phyloP scores from a whole-genome alignment of 768 basidiomycete species.

The Ephemerocybe angulata region DNA sequence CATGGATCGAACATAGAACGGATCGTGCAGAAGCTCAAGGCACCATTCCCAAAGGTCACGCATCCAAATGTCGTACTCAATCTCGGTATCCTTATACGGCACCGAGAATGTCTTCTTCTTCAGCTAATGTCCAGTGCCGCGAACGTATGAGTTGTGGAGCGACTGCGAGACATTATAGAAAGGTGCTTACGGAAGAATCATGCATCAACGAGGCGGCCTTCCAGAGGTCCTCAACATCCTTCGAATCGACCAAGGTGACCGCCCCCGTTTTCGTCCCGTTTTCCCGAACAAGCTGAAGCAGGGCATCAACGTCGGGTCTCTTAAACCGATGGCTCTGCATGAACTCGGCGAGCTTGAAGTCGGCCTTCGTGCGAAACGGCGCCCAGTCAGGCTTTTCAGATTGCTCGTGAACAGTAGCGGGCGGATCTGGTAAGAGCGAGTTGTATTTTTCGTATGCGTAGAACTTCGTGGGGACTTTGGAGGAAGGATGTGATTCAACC shows the following conservation, averaged over 20 bases:
- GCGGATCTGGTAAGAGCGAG: not conserved
- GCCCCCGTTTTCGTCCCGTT: not conserved
- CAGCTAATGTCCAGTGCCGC: no score
- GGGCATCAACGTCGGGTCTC: not conserved
- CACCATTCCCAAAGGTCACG: slow-evolving; percentile 16
- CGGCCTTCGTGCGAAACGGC: not conserved
- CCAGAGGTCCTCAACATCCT: no score
- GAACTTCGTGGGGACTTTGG: not conserved
- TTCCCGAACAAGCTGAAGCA: not conserved
- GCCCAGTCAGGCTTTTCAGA: not conserved
- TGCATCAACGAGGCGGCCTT: no score
- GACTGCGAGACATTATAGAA: no score
- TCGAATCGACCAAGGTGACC: not conserved
- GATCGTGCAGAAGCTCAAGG: slow-evolving; percentile 11
- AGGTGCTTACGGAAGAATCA: no score
- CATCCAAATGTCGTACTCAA: slow-evolving; percentile 8
- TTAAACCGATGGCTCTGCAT: not conserved
- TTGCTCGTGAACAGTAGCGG: not conserved
- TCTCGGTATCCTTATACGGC: slow-evolving; percentile 3
- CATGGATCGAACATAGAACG: slow-evolving; percentile 9
- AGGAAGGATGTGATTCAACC: not conserved
- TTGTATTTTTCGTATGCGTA: not conserved
- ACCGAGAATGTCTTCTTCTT: not conserved
- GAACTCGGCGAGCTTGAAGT: not conserved
- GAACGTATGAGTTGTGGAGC: no score